These are phyloP conservation scores for Purshia tridentata DNA, from an alignment of 306 rosid genomes.

Conservation along the genomic window DNA sequence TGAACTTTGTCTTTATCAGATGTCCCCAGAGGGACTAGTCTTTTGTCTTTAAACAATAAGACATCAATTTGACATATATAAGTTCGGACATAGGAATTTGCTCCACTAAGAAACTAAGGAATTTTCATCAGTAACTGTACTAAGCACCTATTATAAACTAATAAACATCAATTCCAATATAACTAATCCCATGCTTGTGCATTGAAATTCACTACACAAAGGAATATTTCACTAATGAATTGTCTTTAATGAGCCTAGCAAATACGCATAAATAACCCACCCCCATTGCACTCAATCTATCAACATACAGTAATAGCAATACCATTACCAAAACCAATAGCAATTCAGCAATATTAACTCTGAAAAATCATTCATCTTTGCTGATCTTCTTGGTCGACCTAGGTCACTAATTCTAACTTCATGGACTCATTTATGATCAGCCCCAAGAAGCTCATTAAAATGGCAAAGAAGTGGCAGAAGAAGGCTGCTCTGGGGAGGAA, in stretches of 20 bases:
- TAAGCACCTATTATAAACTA: too few relatives aligned
- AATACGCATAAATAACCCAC: not conserved
- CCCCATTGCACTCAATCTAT: not conserved
- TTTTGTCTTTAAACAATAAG: too few relatives aligned
- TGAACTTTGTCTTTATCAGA: too few relatives aligned
- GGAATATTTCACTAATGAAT: not conserved
- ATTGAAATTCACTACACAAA: not conserved
- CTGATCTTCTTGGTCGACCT: not conserved
- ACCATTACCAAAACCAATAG: not conserved
- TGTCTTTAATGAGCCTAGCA: not conserved
- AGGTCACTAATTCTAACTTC: not conserved
- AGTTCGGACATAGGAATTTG: too few relatives aligned
- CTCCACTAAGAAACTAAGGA: too few relatives aligned
- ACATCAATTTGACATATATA: too few relatives aligned
- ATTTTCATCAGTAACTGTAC: too few relatives aligned
- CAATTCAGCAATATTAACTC: not conserved
- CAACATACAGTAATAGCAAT: not conserved
- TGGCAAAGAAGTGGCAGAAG: not conserved
- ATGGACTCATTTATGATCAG: not conserved
- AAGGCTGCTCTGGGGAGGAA: not conserved
- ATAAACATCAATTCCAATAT: too few relatives aligned
- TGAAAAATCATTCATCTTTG: not conserved
- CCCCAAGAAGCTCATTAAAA: not conserved
- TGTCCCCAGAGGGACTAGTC: too few relatives aligned
- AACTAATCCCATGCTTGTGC: not conserved